Conservation (phyloP, 495 filamentous ascomycete genomes). For the Rostrohypoxylon terebratum region DNA sequence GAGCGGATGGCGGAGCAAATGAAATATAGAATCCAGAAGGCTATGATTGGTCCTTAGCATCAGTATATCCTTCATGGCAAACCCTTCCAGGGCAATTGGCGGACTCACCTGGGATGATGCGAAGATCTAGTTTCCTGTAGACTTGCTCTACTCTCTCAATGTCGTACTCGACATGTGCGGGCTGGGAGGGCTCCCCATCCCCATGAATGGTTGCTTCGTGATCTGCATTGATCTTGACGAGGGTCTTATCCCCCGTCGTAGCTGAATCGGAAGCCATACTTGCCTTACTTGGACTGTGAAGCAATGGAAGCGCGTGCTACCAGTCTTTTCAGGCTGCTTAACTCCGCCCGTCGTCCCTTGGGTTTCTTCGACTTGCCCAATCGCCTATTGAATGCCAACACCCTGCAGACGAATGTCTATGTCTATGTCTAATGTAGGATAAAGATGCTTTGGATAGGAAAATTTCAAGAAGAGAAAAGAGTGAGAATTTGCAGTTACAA, state of each 20-base stretch:
- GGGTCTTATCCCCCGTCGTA: constrained; percentile 48
- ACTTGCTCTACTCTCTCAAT: constrained; percentile 70
- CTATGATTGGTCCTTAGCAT: constrained; percentile 50
- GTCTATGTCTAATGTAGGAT: no score
- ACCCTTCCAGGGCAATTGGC: neutral
- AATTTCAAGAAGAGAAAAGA: constrained; percentile 15
- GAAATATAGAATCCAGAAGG: constrained; percentile 95
- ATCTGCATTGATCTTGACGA: constrained; percentile 30
- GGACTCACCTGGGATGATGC: constrained; percentile 77
- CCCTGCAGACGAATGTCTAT: neutral
- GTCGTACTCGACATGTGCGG: constrained; percentile 55
- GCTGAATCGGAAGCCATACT: constrained; percentile 57
- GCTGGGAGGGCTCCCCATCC: constrained; percentile 31
- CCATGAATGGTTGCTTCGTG: constrained; percentile 34
- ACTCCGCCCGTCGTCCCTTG: neutral
- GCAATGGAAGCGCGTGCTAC: constrained; percentile 66
- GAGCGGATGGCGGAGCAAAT: constrained; percentile 90
- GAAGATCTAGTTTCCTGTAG: constrained; percentile 82
- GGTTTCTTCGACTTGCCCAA: neutral
- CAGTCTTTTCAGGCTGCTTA: constrained; percentile 52
- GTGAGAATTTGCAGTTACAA: constrained; percentile 6
- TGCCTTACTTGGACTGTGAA: constrained; percentile 62
- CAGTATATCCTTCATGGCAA: neutral
- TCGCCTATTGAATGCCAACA: neutral
- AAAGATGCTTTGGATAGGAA: constrained; percentile 12